Evolutionary conservation across 2,329 filamentous ascomycete species (phyloP), one percentile per base, ranked within the genome.

Genomic region (Claviceps sp.): DNA sequence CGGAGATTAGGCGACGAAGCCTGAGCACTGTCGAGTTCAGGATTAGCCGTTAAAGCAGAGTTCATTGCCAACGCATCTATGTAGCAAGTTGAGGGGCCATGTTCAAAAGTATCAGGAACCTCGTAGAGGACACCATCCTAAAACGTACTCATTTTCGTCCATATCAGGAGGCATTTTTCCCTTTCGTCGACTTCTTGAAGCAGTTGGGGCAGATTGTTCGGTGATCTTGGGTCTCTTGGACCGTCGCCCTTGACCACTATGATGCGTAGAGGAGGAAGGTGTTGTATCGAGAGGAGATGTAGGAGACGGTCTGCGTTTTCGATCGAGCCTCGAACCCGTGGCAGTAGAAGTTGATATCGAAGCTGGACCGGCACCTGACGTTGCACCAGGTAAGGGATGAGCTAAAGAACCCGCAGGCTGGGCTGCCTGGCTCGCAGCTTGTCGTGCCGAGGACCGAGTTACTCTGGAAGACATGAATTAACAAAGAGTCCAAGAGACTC

Each of bases 381-480:
- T 38, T 38, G 42, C 50, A 40, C 43, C 40, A 42, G 65, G 58
- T 59, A 70, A 63, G 60, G 65, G 59, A 51, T 72, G 66, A 59
- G 66, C 61, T 56, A 68, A 57, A 60, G 69, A 58, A 62, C 71
- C 65, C 64, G 70, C 63, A 56, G 64, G 61, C 63, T 72, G 71
- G 60, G 71, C 72, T 71, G 73, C 71, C 65, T 74, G 74, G 65
- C 70, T 80, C 67, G 87, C 85, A 74, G 87, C 87, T 80, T 88
- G 84, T 77, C 89, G 89, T 75, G 90, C 86, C 70, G 90, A 85
- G 65, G 90, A 93, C 76, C 91, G 89, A 77, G 91, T 96, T 65
- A 93, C 84, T 87, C 90, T 96, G 80, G 83, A 76, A 81, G 87
- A 88, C 89, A 95, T 96, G 83, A 91, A 87, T 84, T 67, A 68